Conservation (phyloP, 768 basidiomycete genomes). For the Boletales sp. region DNA sequence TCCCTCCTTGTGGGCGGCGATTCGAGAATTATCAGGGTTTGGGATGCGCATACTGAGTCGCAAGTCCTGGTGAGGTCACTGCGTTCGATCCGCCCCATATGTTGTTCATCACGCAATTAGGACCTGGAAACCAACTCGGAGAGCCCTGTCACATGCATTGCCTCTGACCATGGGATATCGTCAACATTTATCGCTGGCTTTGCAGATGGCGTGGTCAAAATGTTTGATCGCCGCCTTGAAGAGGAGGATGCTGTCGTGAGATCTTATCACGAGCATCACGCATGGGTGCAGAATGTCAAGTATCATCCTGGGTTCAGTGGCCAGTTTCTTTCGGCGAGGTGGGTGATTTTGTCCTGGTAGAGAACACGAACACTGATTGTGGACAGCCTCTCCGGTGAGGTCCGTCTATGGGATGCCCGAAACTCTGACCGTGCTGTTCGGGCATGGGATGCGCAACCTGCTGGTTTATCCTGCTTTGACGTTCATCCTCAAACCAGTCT, state of each 20-base stretch:
- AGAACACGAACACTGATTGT: not conserved
- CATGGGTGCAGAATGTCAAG: constrained; percentile 89
- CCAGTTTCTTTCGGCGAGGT: constrained; percentile 88
- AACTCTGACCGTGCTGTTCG: constrained; percentile 53
- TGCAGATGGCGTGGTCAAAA: constrained; percentile 83
- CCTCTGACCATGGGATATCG: constrained; percentile 70
- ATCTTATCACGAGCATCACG: constrained; percentile 70
- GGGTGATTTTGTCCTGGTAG: constrained; percentile 15
- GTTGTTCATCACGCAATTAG: constrained; percentile 37
- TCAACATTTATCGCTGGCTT: constrained; percentile 87
- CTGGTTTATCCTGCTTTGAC: constrained; percentile 82
- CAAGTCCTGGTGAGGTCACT: constrained; percentile 56
- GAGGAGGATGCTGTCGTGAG: constrained; percentile 81
- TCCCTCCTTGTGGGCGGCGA: constrained; percentile 89
- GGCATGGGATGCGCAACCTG: constrained; percentile 60
- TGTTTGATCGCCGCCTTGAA: constrained; percentile 89
- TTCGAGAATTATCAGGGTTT: constrained; percentile 81
- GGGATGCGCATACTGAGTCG: constrained; percentile 92
- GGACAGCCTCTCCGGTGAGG: constrained; percentile 78
- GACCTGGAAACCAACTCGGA: constrained; percentile 88
- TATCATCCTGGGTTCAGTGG: constrained; percentile 68
- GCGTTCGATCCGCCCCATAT: not conserved
- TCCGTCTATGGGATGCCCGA: constrained; percentile 90
- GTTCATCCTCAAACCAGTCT: constrained; percentile 80
- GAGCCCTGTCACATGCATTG: constrained; percentile 82